Conservation (phyloP, 257 asterid genomes). For the Prunella vulgaris region DNA sequence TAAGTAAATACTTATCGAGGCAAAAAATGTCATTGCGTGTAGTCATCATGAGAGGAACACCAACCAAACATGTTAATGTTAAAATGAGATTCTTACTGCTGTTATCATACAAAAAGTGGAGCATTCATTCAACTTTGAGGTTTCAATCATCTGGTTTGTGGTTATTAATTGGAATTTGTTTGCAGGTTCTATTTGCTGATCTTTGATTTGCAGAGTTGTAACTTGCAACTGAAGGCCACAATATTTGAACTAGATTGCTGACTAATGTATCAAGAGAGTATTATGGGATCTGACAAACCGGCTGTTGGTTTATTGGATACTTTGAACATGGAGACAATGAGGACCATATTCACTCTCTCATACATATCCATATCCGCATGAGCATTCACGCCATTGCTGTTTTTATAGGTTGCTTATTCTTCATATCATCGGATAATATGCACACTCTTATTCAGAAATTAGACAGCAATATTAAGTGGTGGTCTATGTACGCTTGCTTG, state of each 20-base stretch:
- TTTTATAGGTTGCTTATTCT: slow-evolving; percentile 86
- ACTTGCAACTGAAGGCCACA: slow-evolving; percentile 22
- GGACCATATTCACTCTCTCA: slow-evolving; percentile 91
- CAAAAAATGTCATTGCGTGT: not conserved
- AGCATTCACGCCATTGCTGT: slow-evolving; percentile 96
- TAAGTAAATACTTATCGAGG: too few relatives aligned
- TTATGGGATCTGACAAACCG: slow-evolving; percentile 60
- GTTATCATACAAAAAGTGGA: not conserved
- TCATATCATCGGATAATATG: slow-evolving; percentile 94
- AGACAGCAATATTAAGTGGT: slow-evolving; percentile 98
- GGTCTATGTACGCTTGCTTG: slow-evolving; percentile 99
- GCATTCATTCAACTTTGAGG: not conserved
- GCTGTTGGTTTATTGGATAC: slow-evolving; percentile 68
- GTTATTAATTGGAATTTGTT: not conserved
- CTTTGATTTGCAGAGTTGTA: slow-evolving; percentile 27
- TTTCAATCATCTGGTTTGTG: not conserved
- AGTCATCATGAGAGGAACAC: not conserved
- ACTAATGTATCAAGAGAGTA: slow-evolving; percentile 20
- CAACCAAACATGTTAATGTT: not conserved
- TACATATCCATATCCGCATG: slow-evolving; percentile 94
- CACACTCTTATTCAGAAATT: slow-evolving; percentile 94
- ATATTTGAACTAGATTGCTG: slow-evolving; percentile 26
- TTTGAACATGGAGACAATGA: slow-evolving; percentile 81
- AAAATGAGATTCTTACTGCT: not conserved
- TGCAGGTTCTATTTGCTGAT: slow-evolving; percentile 30